Base-by-base conservation (phyloP, 371 early-diverging fungal species). In the Lichtheimia ramosa region DNA sequence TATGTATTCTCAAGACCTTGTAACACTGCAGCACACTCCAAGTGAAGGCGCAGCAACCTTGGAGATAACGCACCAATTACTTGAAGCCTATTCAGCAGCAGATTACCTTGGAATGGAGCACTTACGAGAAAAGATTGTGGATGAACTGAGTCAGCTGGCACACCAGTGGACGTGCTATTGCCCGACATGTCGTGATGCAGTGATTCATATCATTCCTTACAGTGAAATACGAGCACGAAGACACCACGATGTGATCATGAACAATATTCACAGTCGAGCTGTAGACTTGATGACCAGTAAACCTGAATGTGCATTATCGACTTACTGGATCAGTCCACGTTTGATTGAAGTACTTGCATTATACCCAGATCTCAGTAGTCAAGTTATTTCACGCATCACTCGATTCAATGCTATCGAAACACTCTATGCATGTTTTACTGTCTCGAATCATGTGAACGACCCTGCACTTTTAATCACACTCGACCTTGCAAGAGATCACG, bases 1-100 rank as follows among this genome's bases (percentile, higher is more conserved):
- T 34, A 71, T 77, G 62, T 74, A 77, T 43, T 68, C 69, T 18
- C 59, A 64, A 10, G 52, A 64, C 48, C 58, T 76, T 3, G 34
- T n/a, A n/a, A n/a, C 14, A n/a, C 42, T 61, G 1, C 1, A 8
- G 1, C 34, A 34, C n/a, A n/a, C n/a, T 8, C 5, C 6, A 2
- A 51, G 46, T 20, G 41, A 40, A n/a, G n/a, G 54, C 27, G 51
- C 43, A 21, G 34, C 62, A 7, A 34, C 52, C 8, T 41, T 39
- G 25, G 56, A 54, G 6, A 54, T 27, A 20, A 23, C 56, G 28
- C 58, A 61, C 5, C 49, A 59, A 16, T 61, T 64, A 5, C 62
- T 61, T 18, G 61, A 61, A 3, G 55, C 62, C 16, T 64, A 64
- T 51, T 58, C 43, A 14, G 69, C 62, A 23, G 69, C 59, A 2